Evolutionary conservation across 2,329 filamentous ascomycete species (phyloP).

Genomic region (Verticillium isaacii): DNA sequence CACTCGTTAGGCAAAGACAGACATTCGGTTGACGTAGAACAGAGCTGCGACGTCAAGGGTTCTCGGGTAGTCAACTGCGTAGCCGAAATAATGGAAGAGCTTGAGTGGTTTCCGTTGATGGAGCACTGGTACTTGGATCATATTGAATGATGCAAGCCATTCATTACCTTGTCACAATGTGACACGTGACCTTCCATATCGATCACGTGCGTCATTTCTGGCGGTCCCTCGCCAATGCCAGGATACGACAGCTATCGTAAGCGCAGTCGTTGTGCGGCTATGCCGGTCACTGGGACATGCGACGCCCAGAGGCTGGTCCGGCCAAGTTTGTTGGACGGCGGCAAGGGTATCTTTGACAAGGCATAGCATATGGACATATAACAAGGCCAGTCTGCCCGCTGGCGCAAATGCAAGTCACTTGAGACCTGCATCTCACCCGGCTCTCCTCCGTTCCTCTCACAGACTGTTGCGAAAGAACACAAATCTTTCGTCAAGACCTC

Average conservation of each 20-base stretch:
- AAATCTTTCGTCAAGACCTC: not conserved
- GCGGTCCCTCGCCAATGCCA: not conserved
- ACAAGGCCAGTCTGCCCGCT: not conserved
- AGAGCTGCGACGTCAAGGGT: no score
- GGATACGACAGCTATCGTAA: not conserved
- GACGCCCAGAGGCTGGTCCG: not conserved
- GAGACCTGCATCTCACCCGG: not conserved
- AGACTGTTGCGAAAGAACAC: not conserved
- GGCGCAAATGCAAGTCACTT: not conserved
- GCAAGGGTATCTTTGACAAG: not conserved
- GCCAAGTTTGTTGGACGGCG: not conserved
- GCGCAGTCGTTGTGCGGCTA: not conserved
- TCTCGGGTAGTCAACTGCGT: no score
- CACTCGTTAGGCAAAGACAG: no score
- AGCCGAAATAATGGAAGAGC: no score
- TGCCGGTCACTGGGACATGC: not conserved
- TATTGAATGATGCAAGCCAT: no score
- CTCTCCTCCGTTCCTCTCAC: not conserved
- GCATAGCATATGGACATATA: not conserved
- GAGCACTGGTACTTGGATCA: no score
- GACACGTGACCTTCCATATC: no score
- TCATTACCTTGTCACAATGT: no score
- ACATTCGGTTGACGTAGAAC: no score
- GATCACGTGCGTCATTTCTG: no score
- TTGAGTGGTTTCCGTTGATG: no score